phyloP scores from a whole-genome alignment of 129 eudicot genomes.

The Apium graveolens region DNA sequence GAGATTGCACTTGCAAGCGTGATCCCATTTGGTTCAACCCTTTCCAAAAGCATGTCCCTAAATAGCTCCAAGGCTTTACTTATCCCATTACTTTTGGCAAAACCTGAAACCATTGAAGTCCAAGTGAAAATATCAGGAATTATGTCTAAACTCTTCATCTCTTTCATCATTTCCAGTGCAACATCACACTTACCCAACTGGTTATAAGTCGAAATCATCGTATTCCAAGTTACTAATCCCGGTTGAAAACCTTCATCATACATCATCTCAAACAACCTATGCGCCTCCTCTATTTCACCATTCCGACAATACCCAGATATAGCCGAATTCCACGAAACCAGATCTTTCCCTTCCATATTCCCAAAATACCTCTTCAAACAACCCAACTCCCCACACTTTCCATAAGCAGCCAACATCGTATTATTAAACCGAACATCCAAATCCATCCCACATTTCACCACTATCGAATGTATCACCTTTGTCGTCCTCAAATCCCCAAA shows the following conservation, averaged over 20 bases:
- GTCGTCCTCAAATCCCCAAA: constrained; percentile 45
- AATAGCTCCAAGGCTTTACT: constrained; percentile 42
- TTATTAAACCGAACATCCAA: constrained; percentile 26
- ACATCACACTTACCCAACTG: constrained; percentile 42
- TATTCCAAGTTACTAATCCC: constrained; percentile 53
- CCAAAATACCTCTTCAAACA: constrained; percentile 41
- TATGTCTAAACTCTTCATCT: constrained; percentile 39
- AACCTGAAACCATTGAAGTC: constrained; percentile 49
- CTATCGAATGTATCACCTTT: constrained; percentile 41
- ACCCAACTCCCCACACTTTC: constrained; percentile 32
- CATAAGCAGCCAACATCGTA: constrained; percentile 45
- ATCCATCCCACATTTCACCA: constrained; percentile 27
- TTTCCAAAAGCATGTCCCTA: constrained; percentile 38
- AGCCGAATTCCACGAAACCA: constrained; percentile 64
- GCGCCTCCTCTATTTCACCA: constrained; percentile 40
- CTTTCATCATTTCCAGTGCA: constrained; percentile 38
- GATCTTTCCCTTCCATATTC: constrained; percentile 50
- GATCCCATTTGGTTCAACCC: constrained; percentile 48
- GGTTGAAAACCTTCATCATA: constrained; percentile 36
- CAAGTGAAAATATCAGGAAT: constrained; percentile 51
- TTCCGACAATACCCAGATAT: constrained; percentile 44
- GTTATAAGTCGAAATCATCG: constrained; percentile 38
- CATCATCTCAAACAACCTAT: constrained; percentile 38
- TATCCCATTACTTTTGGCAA: constrained; percentile 26
- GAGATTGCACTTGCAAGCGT: constrained; percentile 56